Evolutionary conservation across 805 yeast genomes (phyloP), one percentile per base, ranked within the genome.

Genomic region (Candida caryicola): DNA sequence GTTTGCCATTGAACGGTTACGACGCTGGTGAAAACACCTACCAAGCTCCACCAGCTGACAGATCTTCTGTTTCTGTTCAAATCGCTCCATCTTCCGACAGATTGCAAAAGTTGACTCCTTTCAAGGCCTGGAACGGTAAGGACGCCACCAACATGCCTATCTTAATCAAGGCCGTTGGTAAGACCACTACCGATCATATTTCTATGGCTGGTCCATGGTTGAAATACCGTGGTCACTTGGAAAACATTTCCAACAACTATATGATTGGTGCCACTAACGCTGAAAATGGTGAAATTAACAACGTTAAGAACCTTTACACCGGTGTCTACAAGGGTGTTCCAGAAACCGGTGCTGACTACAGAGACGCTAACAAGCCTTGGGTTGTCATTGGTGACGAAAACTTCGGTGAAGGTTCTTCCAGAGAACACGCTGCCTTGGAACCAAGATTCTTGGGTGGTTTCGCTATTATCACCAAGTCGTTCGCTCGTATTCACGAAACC

Each of bases 151-250:
- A 76, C 63, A 73, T 91, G 77, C 97, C 96, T 71, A 91, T 91
- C 58, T 82, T 91, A 73, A 87, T 91, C 73, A 91, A 93, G 77
- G 86, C 96, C 54, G 75, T 83, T 48, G 98, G 97, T 75, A 91
- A 91, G 81, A 90, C 97, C 68, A 91, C 99, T 59, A 91, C 99
- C 57, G 99, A 91, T 76, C 99, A 91, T 76, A 91, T 91, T 61
- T 91, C 98, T 60, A 90, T 88, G 95, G 99, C 99, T 64, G 99
- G 99, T 74, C 97, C 98, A 64, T 91, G 99, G 99, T 85, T 91
- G 80, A 91, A 91, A 77, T 91, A 91, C 91, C 87, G 97, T 79
- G 99, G 99, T 73, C 99, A 91, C 77, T 79, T 91, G 76, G 91
- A 89, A 77, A 91, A 91, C 83, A 93, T 91, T 64, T 89, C 97